A percentile compares a stretch with the other conserved stretches of the same genome.
Evolutionary conservation across 768 basidiomycete genomes (phyloP).

Genomic region (Russula foetens): DNA sequence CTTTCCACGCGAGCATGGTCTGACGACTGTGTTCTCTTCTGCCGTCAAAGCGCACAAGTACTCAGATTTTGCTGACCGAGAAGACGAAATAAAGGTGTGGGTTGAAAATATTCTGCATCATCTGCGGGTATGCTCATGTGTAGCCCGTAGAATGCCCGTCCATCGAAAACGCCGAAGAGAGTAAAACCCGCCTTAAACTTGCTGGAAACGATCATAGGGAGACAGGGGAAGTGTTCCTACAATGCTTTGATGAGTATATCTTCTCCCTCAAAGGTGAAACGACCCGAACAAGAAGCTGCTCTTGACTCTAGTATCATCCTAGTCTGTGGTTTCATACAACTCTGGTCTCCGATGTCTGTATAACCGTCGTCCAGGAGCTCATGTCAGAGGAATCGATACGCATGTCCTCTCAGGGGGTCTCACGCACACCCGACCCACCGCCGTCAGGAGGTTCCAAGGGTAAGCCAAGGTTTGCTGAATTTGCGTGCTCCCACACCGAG

Average conservation of each 20-base stretch:
- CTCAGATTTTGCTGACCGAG: slow-evolving; percentile 52
- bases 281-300: slow-evolving; percentile 29
- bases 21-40: slow-evolving; percentile 49
- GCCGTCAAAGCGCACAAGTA: slow-evolving; percentile 28
- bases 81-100: slow-evolving; percentile 60
- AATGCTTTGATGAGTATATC: slow-evolving; percentile 48
- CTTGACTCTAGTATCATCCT: slow-evolving; percentile 60
- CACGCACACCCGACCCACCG: slow-evolving; percentile 34
- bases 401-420: slow-evolving; percentile 44
- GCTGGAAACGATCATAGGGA: slow-evolving; percentile 54
- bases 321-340: slow-evolving; percentile 29
- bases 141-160: slow-evolving; percentile 31
- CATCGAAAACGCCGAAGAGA: slow-evolving; percentile 65
- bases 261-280: slow-evolving; percentile 72
- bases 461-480: slow-evolving; percentile 78
- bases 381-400: slow-evolving; percentile 62
- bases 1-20: slow-evolving; percentile 71
- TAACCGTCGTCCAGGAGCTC: slow-evolving; percentile 44
- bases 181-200: slow-evolving; percentile 47
- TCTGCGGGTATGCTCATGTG: background rate
- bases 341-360: slow-evolving; percentile 1
- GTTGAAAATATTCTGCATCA: background rate
- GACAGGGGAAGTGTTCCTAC: slow-evolving; percentile 65
- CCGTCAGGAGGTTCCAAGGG: slow-evolving; percentile 29
- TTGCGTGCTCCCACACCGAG: slow-evolving; percentile 56